Evolutionary conservation across 345 rosid species (phyloP), one percentile per base, ranked within the genome.

Genomic region (Leavenworthia alabamica): DNA sequence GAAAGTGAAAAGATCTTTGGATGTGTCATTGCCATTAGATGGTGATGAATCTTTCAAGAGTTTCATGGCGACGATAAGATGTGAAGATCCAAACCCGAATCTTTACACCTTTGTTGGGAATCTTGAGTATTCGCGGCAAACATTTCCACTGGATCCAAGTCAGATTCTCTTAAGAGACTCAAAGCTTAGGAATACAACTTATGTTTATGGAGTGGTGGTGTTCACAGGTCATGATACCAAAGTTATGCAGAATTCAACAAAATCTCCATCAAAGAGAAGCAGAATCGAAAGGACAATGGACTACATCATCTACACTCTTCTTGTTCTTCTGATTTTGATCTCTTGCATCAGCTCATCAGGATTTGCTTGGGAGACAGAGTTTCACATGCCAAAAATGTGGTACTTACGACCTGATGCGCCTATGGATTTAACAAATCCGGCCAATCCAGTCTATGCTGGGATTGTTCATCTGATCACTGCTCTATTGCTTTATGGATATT

Each of bases 151-250:
- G 28, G 91, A 84, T 62, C 96, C 99, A 22, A 73, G 55, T 80
- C 99, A 93, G 73, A 77, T 93, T 78, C 99, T 93, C 7, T 93
- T 93, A 17, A 74, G 99, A 80, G 99, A 93, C 77, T 93, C 99
- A 6, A 93, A 93, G 79, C 94, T 93, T 22, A 79, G 97, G 78
- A 93, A 93, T 60, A 89, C 97, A 27, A 53, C 91, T 17, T 81
- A 75, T 62, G 72, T 89, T 7, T 90, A 85, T 37, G 99, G 99
- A 50, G 80, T 80, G 8, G 99, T 84, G 59, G 48, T 93, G 16
- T 89, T 93, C 73, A 84, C 96, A 10, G 99, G 99, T 44, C 86
- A 80, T 51, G 99, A 89, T 60, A 93, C 86, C 66, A 93, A 93
- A 76, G 99, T 93, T 37, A 89, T 87, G 93, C 96, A 87, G 71